Percentiles rank a stretch among this genome's conserved stretches.
phyloP scores from a whole-genome alignment of 2,329 filamentous ascomycete species.

The Colletotrichum chlorophyti region DNA sequence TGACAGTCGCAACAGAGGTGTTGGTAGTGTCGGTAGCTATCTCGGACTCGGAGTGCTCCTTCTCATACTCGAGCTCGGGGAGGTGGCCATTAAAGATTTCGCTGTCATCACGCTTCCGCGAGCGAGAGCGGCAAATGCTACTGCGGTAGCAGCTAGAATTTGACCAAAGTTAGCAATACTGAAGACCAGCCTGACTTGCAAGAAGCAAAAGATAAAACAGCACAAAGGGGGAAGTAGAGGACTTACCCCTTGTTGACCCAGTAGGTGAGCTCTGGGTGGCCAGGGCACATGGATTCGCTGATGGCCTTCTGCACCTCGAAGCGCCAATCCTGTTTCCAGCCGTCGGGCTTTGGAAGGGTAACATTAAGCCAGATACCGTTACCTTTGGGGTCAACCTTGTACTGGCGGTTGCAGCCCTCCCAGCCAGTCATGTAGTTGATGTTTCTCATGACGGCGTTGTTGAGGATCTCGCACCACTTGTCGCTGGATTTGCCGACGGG shows the following conservation, averaged over 20 bases:
- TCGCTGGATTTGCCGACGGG: conserved; percentile 9
- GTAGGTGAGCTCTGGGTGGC: not conserved
- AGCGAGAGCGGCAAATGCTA: conserved; percentile 5
- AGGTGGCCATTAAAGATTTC: no score
- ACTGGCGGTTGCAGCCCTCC: conserved; percentile 1
- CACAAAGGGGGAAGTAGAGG: fast-evolving
- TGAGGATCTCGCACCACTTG: conserved; percentile 13
- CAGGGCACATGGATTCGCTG: conserved; percentile 3
- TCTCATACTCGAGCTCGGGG: not conserved
- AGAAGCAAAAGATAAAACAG: not conserved
- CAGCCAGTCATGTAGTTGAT: not conserved
- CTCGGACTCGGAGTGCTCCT: no score
- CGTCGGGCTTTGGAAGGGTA: not conserved
- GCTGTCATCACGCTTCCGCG: not conserved
- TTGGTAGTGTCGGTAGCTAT: not conserved
- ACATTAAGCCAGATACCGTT: conserved; percentile 3
- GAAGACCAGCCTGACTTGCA: no score
- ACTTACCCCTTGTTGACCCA: conserved; percentile 12
- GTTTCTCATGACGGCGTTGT: not conserved
- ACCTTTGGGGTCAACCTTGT: not conserved
- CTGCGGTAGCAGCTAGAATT: conserved; percentile 6
- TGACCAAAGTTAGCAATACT: not conserved
- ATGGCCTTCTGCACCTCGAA: conserved; percentile 3
- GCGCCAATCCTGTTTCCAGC: not conserved
- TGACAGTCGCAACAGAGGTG: not conserved